Percentiles rank a stretch among this genome's conserved stretches.
Evolutionary conservation across 2,329 filamentous ascomycete species (phyloP).

Genomic region (Bipolaris victoriae): DNA sequence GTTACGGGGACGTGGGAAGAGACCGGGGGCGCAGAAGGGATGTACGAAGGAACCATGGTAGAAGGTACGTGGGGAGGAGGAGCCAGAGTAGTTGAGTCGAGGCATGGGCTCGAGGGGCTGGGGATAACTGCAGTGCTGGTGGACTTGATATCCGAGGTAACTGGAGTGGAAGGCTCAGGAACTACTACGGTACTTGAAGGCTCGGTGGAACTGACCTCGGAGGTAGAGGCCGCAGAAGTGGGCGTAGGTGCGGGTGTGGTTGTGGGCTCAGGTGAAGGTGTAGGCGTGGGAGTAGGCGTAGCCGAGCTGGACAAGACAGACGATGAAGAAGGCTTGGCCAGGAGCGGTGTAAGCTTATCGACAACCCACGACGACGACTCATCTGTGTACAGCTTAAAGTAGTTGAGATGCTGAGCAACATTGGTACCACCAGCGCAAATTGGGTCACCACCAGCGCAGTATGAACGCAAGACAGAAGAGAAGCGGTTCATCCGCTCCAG

Average conservation of each 20-base stretch:
- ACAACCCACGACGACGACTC: slow-evolving; percentile 11
- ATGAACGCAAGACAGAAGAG: slow-evolving; percentile 10
- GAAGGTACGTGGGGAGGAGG: slow-evolving; percentile 3
- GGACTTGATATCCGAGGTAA: neutral
- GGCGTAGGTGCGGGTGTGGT: neutral
- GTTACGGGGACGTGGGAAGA: slow-evolving; percentile 6
- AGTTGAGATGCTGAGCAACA: slow-evolving; percentile 8
- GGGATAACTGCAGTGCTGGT: neutral
- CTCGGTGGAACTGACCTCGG: neutral
- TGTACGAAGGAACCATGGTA: slow-evolving; percentile 4
- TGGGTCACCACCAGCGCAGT: slow-evolving; percentile 12
- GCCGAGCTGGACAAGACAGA: slow-evolving; percentile 1
- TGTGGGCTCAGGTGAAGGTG: no score
- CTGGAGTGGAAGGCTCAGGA: neutral
- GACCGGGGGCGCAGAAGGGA: neutral
- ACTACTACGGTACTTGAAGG: neutral
- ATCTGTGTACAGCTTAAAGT: slow-evolving; percentile 13
- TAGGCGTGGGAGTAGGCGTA: neutral
- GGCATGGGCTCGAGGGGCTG: neutral
- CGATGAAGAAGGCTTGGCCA: slow-evolving; percentile 6
- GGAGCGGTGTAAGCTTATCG: slow-evolving; percentile 9
- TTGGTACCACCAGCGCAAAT: slow-evolving; percentile 4
- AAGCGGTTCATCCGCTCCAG: slow-evolving; percentile 9
- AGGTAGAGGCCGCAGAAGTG: neutral
- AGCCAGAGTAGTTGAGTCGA: neutral